Base-by-base conservation (phyloP, 2,329 filamentous ascomycete species). In the Ascocoryne sarcoides region DNA sequence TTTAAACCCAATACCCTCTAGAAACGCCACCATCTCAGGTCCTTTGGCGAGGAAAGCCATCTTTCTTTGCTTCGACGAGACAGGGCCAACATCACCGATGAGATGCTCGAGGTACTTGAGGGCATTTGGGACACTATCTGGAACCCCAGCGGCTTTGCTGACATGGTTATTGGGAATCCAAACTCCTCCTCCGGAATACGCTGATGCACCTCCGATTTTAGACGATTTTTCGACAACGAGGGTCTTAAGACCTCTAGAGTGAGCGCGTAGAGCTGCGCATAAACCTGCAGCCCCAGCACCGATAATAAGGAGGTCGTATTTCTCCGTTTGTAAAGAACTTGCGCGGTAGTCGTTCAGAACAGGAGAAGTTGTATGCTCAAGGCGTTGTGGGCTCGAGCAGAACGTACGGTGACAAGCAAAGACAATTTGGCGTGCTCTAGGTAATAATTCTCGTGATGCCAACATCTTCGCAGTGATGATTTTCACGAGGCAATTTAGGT, bases 81-180 rank as follows among this genome's bases (percentile, higher is more conserved):
- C 55, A 2, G 57, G 55, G 1, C 57, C 58, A 4, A 44, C 56
- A 29, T 61, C 52, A 7, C 47, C 53, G 33, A 61, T 47, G 16
- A 55, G 48, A 12, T 33, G 43, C 19, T 59, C 53, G 32, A 61
- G 35, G 44, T 62, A 62, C 19, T 40, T 45, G 8, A 57, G 36
- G 0, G 56, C 57, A 12, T 51, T 42, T 10, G 54, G 48, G 2
- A 39, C 26, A 37, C 46, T 57, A 47, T 62, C 60, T 20, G 43
- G 5, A 2, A 54, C 33, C 8, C 46, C 49, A 3, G 44, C 38
- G 18, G 46, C 42, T 20, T 36, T 29, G 21, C 33, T 36, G 7
- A 58, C 21, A 32, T 55, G 50, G 23, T 55, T 59, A 37, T 55
- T 53, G 2, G 62, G 62, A 9, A 64, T 53, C 62, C 62, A 65